A percentile compares a stretch with the other conserved stretches of the same genome.
phyloP scores from a whole-genome alignment of 1,284 basidiomycete species.

The Puccinia sorghi region DNA sequence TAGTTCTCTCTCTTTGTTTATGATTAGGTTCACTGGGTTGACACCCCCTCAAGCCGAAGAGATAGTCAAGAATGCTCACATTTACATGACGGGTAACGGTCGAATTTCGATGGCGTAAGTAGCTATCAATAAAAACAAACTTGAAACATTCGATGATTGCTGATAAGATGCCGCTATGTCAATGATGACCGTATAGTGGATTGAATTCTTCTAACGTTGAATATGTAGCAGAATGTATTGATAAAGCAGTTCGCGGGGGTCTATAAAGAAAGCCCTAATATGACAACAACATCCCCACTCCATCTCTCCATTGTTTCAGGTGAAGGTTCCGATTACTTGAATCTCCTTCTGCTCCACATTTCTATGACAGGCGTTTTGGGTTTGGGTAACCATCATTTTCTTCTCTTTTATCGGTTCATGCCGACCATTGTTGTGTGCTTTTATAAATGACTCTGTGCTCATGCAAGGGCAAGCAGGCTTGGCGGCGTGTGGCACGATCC shows the following conservation, averaged over 20 bases:
- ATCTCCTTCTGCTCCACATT: too few relatives aligned
- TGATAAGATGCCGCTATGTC: neutral
- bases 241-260: slow-evolving; percentile 66
- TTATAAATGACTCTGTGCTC: too few relatives aligned
- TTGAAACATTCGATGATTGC: neutral
- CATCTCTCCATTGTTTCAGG: too few relatives aligned
- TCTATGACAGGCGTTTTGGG: too few relatives aligned
- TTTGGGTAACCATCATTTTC: too few relatives aligned
- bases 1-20: neutral
- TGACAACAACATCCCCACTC: too few relatives aligned
- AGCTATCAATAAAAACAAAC: slow-evolving; percentile 5
- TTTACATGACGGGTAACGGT: slow-evolving; percentile 74
- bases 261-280: slow-evolving; percentile 23
- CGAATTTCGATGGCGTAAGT: slow-evolving; percentile 56
- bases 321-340: too few relatives aligned
- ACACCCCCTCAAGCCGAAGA: slow-evolving; percentile 69
- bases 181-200: slow-evolving; percentile 61
- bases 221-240: slow-evolving; percentile 74
- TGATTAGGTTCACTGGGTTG: slow-evolving; percentile 74
- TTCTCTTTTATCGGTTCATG: too few relatives aligned
- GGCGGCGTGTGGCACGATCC: too few relatives aligned
- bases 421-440: too few relatives aligned
- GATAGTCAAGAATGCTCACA: slow-evolving; percentile 74
- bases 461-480: too few relatives aligned
- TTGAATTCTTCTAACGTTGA: slow-evolving; percentile 77